Base-by-base conservation (phyloP, 2,329 filamentous ascomycete genomes). In the Bisporella sp. region DNA sequence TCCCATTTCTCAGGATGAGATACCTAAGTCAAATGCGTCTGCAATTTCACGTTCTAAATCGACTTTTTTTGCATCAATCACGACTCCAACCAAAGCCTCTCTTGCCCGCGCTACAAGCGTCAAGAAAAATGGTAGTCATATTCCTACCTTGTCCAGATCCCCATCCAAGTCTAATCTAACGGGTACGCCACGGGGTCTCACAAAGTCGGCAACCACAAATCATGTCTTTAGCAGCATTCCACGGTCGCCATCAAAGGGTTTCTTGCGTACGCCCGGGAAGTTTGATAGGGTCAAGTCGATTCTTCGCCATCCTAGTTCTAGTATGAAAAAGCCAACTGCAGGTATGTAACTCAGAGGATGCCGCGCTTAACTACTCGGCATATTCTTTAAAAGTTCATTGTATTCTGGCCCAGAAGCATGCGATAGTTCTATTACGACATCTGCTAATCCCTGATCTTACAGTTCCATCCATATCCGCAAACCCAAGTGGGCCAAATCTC, bases 41-140 rank as follows among this genome's bases (percentile, higher is more conserved):
- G 70, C 66, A 61, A 62, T 74, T 28, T 58, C 68, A 45, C 73
- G 72, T 30, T 68, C 74, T 1, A 71, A 75, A 49, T 69, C 76
- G 6, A 73, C 42, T 43, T 52, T 77, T 54, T 68, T 74, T 53
- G 72, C 74, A 54, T 82, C 73, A 52, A 71, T 92, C 31, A 79
- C 84, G 67, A 95, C 88, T 5, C 89, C 90, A 0, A 93, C 87
- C 6, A 89, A 89, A 65, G 73, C 88, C 6, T 89, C 87, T 1
- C 67, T 87, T 47, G 79, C 82, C 33, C 82, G 84, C 41, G 70
- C 76, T 44, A 69, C 75, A 49, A 81, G 74, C 57, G 69, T 71
- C 48, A 82, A 79, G 61, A 71, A 74, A 6, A 69, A 78, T 42
- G 78, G 75, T 48, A 71, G 71, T 28, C 74, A 63, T 9, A 62